These are phyloP conservation scores for Quercus phellos DNA, from an alignment of 331 rosid species.

Conservation along the genomic window DNA sequence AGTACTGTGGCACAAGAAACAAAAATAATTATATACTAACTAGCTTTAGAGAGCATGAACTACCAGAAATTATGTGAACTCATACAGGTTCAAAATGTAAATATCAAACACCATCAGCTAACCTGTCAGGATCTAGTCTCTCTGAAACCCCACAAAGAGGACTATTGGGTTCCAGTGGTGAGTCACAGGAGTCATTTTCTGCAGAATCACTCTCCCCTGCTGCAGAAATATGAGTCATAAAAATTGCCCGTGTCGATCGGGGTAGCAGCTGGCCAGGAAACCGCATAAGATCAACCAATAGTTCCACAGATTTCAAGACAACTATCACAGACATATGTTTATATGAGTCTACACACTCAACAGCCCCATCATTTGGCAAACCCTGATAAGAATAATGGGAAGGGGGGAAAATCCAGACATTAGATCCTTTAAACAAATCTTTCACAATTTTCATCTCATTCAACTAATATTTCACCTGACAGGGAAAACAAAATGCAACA, in stretches of 20 bases:
- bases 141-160: slow-evolving; percentile 92
- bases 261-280: slow-evolving; percentile 87
- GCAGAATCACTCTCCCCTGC: slow-evolving; percentile 99
- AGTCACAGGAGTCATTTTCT: slow-evolving; percentile 97
- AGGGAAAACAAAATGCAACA: neutral
- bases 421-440: slow-evolving; percentile 15
- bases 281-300: slow-evolving; percentile 95
- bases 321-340: slow-evolving; percentile 90
- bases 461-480: neutral
- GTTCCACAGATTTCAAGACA: slow-evolving; percentile 76
- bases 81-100: slow-evolving; percentile 15
- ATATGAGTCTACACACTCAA: slow-evolving; percentile 77
- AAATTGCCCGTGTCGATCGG: slow-evolving; percentile 76
- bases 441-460: neutral
- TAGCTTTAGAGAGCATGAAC: slow-evolving; percentile 16
- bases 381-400: slow-evolving; percentile 54
- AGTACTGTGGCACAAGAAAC: slow-evolving; percentile 37
- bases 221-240: slow-evolving; percentile 81
- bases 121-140: slow-evolving; percentile 67
- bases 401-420: slow-evolving; percentile 1
- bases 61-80: neutral
- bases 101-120: slow-evolving; percentile 16
- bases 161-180: slow-evolving; percentile 95
- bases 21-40: slow-evolving; percentile 16
- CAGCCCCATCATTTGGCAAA: slow-evolving; percentile 75